A percentile compares a stretch with the other conserved stretches of the same genome.
Evolutionary conservation across 805 yeast genomes (phyloP).

Genomic region (Pichia membranifaciens): DNA sequence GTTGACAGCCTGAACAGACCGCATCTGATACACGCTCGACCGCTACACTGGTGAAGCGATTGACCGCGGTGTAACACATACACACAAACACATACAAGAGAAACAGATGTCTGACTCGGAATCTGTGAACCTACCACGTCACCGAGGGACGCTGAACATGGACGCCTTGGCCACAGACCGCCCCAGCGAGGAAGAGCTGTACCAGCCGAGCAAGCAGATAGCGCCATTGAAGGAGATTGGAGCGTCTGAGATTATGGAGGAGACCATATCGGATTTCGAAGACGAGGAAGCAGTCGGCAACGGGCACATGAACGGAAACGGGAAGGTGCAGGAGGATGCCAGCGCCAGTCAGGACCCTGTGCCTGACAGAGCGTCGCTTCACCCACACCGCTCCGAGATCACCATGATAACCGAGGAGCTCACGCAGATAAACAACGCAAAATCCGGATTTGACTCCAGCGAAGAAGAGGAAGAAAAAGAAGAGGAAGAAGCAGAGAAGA

Average conservation of each 20-base stretch:
- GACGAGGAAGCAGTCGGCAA: too few species aligned
- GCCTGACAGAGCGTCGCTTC: background rate
- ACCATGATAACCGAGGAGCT: background rate
- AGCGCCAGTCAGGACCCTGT: too few species aligned
- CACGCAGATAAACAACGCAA: background rate
- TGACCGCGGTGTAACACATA: too few species aligned
- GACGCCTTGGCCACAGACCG: constrained; percentile 20
- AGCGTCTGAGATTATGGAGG: too few species aligned
- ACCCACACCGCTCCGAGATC: background rate
- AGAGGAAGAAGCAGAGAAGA: background rate
- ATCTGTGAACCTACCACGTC: constrained; percentile 22
- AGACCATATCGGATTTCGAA: too few species aligned
- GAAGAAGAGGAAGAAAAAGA: constrained; percentile 5
- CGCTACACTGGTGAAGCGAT: too few species aligned
- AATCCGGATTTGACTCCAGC: constrained; percentile 14
- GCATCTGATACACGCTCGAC: too few species aligned
- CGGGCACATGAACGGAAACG: too few species aligned
- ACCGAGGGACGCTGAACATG: constrained; percentile 26
- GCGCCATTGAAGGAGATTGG: too few species aligned
- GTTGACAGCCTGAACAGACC: too few species aligned
- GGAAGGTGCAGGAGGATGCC: too few species aligned
- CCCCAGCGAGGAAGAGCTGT: background rate
- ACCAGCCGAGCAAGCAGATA: too few species aligned
- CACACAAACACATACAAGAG: background rate
- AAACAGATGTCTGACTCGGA: constrained; percentile 3